Conservation (phyloP, 768 basidiomycete species). For the Amanita thiersii region DNA sequence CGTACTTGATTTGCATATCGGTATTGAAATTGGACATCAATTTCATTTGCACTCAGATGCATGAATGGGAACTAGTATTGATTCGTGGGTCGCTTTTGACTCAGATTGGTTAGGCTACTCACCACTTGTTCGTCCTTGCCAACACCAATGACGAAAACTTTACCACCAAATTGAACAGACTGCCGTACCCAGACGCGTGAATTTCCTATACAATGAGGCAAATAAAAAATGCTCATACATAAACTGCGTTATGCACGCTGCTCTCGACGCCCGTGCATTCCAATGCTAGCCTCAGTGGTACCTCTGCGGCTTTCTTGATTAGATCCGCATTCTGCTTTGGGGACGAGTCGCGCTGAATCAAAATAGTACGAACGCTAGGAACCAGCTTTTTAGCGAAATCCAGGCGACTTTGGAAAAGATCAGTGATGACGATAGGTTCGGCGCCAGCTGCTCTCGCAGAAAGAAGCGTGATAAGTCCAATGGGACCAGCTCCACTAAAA, state of each 20-base stretch:
- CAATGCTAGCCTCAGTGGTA: constrained; percentile 40
- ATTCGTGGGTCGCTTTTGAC: no score
- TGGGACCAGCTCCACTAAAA: constrained; percentile 56
- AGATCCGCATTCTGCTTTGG: constrained; percentile 42
- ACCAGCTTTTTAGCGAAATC: constrained; percentile 59
- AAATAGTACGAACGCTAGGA: constrained; percentile 50
- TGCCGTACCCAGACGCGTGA: constrained; percentile 14
- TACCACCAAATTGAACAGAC: constrained; percentile 57
- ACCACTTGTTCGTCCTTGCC: constrained; percentile 57
- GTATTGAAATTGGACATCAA: constrained; percentile 62
- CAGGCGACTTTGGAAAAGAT: constrained; percentile 55
- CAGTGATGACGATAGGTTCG: constrained; percentile 63
- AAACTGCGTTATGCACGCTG: constrained; percentile 51
- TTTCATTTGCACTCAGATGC: constrained; percentile 64
- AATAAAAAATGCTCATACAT: constrained; percentile 27
- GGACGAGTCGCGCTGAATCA: constrained; percentile 38
- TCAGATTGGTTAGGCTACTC: no score
- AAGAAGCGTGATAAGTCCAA: constrained; percentile 53
- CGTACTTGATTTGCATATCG: constrained; percentile 57
- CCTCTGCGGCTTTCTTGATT: constrained; percentile 44
- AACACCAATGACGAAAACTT: constrained; percentile 65
- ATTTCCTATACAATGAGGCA: not conserved
- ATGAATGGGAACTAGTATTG: constrained; percentile 72
- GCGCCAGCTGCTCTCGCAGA: constrained; percentile 63
- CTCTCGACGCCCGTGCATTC: constrained; percentile 62